These are phyloP conservation scores for Metarhizium brunneum DNA, from an alignment of 2,329 filamentous ascomycete species.

Conservation along the genomic window DNA sequence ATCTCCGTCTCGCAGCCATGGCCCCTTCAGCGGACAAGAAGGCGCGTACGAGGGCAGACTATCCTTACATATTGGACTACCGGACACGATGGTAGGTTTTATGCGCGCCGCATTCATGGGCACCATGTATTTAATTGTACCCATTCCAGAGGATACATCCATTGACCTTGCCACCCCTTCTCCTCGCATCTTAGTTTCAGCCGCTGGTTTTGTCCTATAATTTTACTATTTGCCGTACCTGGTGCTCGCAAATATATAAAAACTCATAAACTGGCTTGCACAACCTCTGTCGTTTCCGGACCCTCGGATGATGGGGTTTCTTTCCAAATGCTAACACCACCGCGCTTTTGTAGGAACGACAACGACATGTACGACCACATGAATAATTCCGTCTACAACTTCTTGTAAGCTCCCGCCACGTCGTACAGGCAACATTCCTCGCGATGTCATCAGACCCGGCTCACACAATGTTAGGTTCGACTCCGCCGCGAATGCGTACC, in stretches of 20 bases:
- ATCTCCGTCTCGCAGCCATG: background rate
- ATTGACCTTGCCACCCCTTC: background rate
- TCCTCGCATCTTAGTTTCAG: too few relatives aligned
- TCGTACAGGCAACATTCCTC: background rate
- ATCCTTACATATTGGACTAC: conserved; percentile 71
- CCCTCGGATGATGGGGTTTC: background rate
- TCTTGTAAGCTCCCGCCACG: conserved; percentile 41
- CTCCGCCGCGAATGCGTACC: conserved; percentile 80
- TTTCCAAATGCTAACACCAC: background rate
- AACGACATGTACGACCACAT: conserved; percentile 94
- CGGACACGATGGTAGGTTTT: conserved; percentile 67
- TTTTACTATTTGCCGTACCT: too few relatives aligned
- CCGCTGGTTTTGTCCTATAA: too few relatives aligned
- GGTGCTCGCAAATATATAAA: too few relatives aligned
- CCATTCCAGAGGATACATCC: background rate
- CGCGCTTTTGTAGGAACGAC: conserved; percentile 56
- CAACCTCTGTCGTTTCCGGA: background rate
- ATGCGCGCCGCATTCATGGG: background rate
- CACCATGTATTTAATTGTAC: background rate
- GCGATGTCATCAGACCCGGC: background rate
- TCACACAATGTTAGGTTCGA: conserved; percentile 52
- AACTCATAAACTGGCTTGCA: background rate
- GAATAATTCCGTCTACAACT: conserved; percentile 84
- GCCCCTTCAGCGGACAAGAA: conserved; percentile 29
- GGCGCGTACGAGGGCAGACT: conserved; percentile 58